phyloP scores from a whole-genome alignment of 192 early-diverging fungal genomes.

The Gonapodya sp. region DNA sequence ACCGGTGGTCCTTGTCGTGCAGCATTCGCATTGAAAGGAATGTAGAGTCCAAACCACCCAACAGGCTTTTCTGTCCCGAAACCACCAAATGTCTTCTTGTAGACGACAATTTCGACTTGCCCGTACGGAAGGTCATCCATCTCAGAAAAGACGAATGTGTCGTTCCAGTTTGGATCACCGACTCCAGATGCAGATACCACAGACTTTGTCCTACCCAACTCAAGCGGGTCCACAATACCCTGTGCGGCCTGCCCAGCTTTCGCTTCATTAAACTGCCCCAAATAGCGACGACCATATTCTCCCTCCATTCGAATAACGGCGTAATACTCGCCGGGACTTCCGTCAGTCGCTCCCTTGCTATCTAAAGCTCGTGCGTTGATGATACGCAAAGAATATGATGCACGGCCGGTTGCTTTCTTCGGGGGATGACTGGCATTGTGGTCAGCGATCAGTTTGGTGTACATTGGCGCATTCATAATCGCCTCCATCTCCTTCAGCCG shows the following conservation, averaged over 20 bases:
- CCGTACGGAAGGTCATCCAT: neutral
- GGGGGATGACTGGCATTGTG: neutral
- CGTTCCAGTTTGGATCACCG: slow-evolving; percentile 8
- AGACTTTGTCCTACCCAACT: neutral
- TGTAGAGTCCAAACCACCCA: neutral
- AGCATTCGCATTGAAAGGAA: neutral
- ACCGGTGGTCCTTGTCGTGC: neutral
- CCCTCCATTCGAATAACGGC: neutral
- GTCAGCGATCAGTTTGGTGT: neutral
- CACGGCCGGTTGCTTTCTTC: neutral
- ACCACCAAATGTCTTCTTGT: neutral
- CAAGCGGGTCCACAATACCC: neutral
- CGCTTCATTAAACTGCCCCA: neutral
- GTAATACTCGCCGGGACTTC: neutral
- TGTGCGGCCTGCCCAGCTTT: neutral
- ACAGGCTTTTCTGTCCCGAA: neutral
- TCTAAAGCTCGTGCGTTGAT: neutral
- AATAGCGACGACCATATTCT: neutral
- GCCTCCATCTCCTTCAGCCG: neutral
- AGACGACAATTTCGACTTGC: neutral
- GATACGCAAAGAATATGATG: neutral
- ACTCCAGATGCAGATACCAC: neutral
- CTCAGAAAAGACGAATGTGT: neutral
- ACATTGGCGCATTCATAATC: neutral
- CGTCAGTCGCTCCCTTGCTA: neutral